phyloP scores from a whole-genome alignment of 306 rosid species.

The Ormosia emarginata region DNA sequence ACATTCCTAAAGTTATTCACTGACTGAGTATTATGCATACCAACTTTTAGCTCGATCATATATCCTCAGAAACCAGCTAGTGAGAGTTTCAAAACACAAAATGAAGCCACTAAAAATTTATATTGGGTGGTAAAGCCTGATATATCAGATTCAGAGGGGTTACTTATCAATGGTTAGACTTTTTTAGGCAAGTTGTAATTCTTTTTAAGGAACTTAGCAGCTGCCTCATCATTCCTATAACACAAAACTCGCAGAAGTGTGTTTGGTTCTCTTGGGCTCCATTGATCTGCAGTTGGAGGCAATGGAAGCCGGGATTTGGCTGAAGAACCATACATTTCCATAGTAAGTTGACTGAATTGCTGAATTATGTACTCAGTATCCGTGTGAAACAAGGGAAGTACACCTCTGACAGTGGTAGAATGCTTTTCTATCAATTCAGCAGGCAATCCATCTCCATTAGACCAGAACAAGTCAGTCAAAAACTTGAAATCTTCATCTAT shows the following conservation, averaged over 20 bases:
- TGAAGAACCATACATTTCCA: slow-evolving; percentile 52
- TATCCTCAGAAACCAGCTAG: background rate
- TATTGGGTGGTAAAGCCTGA: background rate
- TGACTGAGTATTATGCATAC: background rate
- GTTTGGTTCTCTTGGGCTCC: slow-evolving; percentile 86
- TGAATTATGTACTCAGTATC: slow-evolving; percentile 60
- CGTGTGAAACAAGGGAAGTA: slow-evolving; percentile 51
- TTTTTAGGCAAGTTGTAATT: slow-evolving; percentile 79
- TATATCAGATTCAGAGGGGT: background rate
- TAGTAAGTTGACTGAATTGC: slow-evolving; percentile 48
- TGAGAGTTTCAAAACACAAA: slow-evolving; percentile 6
- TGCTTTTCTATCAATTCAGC: slow-evolving; percentile 63
- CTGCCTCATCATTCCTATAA: slow-evolving; percentile 74
- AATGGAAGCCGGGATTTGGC: slow-evolving; percentile 72
- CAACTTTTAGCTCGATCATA: background rate
- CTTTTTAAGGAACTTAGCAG: slow-evolving; percentile 94
- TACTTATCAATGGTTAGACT: slow-evolving; percentile 44
- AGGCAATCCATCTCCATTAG: slow-evolving; percentile 93
- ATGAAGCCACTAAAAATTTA: background rate
- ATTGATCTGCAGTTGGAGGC: slow-evolving; percentile 77
- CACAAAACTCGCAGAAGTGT: slow-evolving; percentile 82
- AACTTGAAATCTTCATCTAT: slow-evolving; percentile 84
- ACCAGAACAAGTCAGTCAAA: slow-evolving; percentile 88
- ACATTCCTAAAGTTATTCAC: slow-evolving; percentile 14
- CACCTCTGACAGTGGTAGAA: slow-evolving; percentile 45